Conservation (phyloP, 371 early-diverging fungal genomes). For the Rhizopus microsporus region DNA sequence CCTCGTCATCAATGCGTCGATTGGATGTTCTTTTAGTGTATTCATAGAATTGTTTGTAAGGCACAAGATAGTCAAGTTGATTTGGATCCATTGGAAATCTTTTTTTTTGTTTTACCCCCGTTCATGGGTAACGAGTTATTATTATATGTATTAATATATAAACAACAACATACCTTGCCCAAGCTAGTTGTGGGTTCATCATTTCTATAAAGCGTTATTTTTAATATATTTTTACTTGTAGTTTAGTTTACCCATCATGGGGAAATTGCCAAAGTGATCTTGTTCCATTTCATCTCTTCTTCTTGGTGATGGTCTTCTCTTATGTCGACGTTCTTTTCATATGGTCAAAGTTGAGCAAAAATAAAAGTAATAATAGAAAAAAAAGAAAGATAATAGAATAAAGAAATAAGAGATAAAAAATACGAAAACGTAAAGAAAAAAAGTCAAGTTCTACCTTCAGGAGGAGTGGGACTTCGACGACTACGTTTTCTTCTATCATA, state of each 20-base stretch:
- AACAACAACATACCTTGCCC: conserved; percentile 8
- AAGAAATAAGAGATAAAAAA: conserved; percentile 7
- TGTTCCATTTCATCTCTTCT: conserved; percentile 16
- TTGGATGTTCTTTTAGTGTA: conserved; percentile 56
- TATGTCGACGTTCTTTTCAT: conserved; percentile 50
- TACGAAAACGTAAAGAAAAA: conserved; percentile 2
- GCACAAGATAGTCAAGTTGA: conserved; percentile 75
- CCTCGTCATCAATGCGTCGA: conserved; percentile 73
- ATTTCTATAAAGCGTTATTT: conserved; percentile 20
- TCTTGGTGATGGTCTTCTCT: conserved; percentile 49
- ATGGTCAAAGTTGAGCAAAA: conserved; percentile 2
- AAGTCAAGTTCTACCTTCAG: conserved; percentile 45
- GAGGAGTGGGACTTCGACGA: conserved; percentile 48
- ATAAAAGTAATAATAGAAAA: conserved; percentile 1
- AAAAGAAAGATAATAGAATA: conserved; percentile 1
- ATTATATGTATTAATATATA: not conserved
- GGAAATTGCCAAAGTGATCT: conserved; percentile 23
- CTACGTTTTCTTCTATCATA: conserved; percentile 45
- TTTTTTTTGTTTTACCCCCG: not conserved
- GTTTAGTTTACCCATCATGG: conserved; percentile 32
- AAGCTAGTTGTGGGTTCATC: conserved; percentile 26
- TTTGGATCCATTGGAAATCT: conserved; percentile 66
- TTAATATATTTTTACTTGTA: not conserved
- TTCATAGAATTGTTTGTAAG: conserved; percentile 81
- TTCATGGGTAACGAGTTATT: conserved; percentile 3